Evolutionary conservation across 306 rosid genomes (phyloP).

Genomic region (Quercus robur): DNA sequence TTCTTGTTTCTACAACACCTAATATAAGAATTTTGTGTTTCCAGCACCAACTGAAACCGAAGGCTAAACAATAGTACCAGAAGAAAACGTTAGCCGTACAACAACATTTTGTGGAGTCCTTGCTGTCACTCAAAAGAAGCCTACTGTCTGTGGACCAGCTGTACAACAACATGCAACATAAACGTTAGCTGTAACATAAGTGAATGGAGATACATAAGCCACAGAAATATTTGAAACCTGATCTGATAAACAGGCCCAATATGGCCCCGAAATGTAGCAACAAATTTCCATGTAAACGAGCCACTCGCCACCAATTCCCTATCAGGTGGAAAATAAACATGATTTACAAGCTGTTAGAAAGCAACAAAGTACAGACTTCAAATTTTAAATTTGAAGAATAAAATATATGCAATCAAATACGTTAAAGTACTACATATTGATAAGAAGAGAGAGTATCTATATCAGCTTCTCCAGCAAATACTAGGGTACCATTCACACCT

Average conservation of each 20-base stretch:
- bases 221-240: slow-evolving; percentile 40
- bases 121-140: too few relatives aligned
- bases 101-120: too few relatives aligned
- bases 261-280: slow-evolving; percentile 81
- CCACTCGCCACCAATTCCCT: slow-evolving; percentile 97
- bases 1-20: not conserved
- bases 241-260: slow-evolving; percentile 93
- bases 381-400: slow-evolving; percentile 12
- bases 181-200: slow-evolving; percentile 16
- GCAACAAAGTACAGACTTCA: slow-evolving; percentile 12
- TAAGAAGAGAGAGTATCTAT: not conserved
- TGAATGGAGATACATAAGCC: not conserved
- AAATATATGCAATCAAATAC: not conserved
- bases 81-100: not conserved
- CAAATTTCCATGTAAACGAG: slow-evolving; percentile 82
- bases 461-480: not conserved
- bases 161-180: slow-evolving; percentile 25
- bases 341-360: slow-evolving; percentile 72
- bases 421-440: not conserved
- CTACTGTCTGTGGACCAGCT: slow-evolving; percentile 31
- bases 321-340: slow-evolving; percentile 90
- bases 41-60: not conserved
- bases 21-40: not conserved
- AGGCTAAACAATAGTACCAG: not conserved
- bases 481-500: not conserved